Evolutionary conservation across 169 alveolate genomes (phyloP).

Genomic region (Toxoplasma gondii): DNA sequence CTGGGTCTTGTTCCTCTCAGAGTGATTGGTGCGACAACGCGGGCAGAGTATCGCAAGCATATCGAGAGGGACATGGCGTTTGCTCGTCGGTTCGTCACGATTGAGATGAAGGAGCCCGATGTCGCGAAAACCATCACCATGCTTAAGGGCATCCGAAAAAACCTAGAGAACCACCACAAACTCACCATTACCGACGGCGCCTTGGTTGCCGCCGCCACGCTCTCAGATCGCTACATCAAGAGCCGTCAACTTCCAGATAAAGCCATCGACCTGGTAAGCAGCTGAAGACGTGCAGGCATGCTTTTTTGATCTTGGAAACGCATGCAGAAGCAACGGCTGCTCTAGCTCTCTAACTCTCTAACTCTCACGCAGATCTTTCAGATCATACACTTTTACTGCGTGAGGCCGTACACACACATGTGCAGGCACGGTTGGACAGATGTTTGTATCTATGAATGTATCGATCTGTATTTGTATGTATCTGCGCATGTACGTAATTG

Average conservation of each 20-base stretch:
- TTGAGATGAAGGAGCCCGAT: conserved; percentile 29
- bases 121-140: conserved; percentile 16
- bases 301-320: neutral
- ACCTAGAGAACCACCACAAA: conserved; percentile 81
- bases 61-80: conserved; percentile 88
- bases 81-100: conserved; percentile 80
- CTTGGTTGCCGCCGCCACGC: conserved; percentile 79
- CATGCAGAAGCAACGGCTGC: neutral
- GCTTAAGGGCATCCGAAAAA: conserved; percentile 54
- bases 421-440: too few relatives aligned
- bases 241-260: conserved; percentile 84
- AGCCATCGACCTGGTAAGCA: conserved; percentile 81
- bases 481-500: too few relatives aligned
- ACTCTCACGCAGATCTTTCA: too few relatives aligned
- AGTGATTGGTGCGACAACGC: conserved; percentile 89
- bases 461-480: too few relatives aligned
- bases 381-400: too few relatives aligned
- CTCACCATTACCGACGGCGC: conserved; percentile 82
- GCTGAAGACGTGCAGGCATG: neutral
- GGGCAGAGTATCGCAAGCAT: conserved; percentile 84
- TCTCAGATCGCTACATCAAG: conserved; percentile 73
- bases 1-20: conserved; percentile 48
- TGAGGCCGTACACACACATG: too few relatives aligned
- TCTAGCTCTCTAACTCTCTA: too few relatives aligned
- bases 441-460: too few relatives aligned